These are phyloP conservation scores for Penicillium canescens DNA, from an alignment of 495 filamentous ascomycete species.

Conservation along the genomic window DNA sequence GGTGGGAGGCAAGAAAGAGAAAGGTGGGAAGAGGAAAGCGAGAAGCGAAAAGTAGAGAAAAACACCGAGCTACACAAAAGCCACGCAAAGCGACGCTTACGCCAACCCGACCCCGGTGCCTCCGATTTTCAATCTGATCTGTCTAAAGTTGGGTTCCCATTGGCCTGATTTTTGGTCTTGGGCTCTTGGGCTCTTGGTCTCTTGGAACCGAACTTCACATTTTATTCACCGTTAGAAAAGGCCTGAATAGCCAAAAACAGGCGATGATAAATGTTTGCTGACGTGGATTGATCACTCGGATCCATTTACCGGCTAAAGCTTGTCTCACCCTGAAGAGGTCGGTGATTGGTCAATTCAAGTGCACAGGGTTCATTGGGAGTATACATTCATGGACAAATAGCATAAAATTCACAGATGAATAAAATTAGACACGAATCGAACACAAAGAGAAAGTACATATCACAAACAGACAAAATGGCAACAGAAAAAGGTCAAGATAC, in stretches of 20 bases:
- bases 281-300: background rate
- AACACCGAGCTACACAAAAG: background rate
- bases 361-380: no score
- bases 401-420: no score
- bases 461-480: no score
- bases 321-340: background rate
- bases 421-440: no score
- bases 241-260: background rate
- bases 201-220: background rate
- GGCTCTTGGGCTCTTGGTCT: no score
- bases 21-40: background rate
- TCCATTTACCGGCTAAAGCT: background rate
- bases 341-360: background rate
- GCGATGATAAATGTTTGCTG: background rate
- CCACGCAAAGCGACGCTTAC: background rate
- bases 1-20: background rate
- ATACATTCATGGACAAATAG: no score
- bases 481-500: no score
- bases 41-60: background rate
- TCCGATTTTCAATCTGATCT: slow-evolving; percentile 1
- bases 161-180: background rate
- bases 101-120: background rate
- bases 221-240: background rate
- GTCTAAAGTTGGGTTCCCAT: background rate
- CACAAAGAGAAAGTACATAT: no score